Evolutionary conservation across 768 basidiomycete species (phyloP).

Genomic region (Peribolospora baueri): DNA sequence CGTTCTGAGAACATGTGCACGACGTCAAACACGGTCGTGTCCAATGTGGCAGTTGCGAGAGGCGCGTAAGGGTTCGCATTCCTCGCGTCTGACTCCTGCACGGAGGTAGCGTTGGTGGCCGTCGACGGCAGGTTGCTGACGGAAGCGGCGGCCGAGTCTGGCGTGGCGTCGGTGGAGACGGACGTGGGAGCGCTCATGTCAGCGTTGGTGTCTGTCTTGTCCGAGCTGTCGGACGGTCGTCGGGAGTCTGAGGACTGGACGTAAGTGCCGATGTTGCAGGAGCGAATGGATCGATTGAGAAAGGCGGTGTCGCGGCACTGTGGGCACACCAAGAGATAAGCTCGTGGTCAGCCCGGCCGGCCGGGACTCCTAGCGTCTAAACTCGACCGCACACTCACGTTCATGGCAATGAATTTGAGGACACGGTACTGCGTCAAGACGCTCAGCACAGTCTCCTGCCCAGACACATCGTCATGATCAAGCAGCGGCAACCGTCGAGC

Average conservation of each 20-base stretch:
- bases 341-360: background rate
- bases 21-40: slow-evolving; percentile 86
- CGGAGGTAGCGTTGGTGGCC: background rate
- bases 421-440: slow-evolving; percentile 93
- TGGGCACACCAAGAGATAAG: background rate
- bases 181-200: background rate
- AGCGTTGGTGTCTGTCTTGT: too few relatives aligned
- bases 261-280: slow-evolving; percentile 81
- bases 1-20: slow-evolving; percentile 95
- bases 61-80: slow-evolving; percentile 54
- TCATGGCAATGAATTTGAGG: slow-evolving; percentile 93
- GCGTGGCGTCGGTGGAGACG: background rate
- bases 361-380: too few relatives aligned
- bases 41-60: slow-evolving; percentile 67
- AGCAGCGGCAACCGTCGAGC: slow-evolving; percentile 82
- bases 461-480: slow-evolving; percentile 76
- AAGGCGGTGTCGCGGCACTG: slow-evolving; percentile 71
- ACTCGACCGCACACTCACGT: slow-evolving; percentile 31
- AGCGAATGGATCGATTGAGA: slow-evolving; percentile 53
- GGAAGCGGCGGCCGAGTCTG: background rate
- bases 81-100: background rate
- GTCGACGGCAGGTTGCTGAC: background rate
- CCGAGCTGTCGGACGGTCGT: too few relatives aligned
- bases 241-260: slow-evolving; percentile 22
- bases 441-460: slow-evolving; percentile 82